Evolutionary conservation across 1,284 basidiomycete species (phyloP), one percentile per base, ranked within the genome.

Genomic region (Rhodotorula sp.): DNA sequence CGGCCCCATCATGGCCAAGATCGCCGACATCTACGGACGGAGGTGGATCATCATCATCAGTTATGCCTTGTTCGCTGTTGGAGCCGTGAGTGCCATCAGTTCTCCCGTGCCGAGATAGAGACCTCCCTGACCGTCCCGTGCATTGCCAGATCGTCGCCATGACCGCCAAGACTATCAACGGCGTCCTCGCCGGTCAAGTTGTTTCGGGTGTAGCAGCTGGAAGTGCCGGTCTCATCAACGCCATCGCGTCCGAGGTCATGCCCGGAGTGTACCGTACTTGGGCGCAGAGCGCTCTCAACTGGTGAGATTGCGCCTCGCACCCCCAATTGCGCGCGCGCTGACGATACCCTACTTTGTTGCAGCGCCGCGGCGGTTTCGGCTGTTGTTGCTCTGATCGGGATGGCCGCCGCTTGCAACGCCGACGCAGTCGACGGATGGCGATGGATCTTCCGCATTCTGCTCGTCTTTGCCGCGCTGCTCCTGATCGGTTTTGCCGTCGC

Each of bases 361-460:
- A 60, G 67, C 17, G 37, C 55, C 17, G 53, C 54, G 15, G 44
- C 54, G 8, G 22, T 29, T 10, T 53, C 55, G 8, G 45, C 45
- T 3, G 53, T 68, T 24, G 29, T 62, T 18, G 62, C 60, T 8
- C 44, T 68, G 29, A 46, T 68, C 26, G 67, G 44, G 26, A 63
- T 64, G 37, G 62, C n/a, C 54, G 46, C 45, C n/a, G 67, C 67
- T 20, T 33, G 24, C 45, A 22, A 57, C 15, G 61, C 42, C 4
- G 62, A 68, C 24, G 46, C 67, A 12, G 29, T 68, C 60, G 59
- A 68, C 46, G 67, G 67, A 22, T 68, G 67, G 67, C 61, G 67
- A n/a, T 68, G 67, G 67, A 30, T 68, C 10, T 68, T 57, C 18
- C 37, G 54, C 22, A 59, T 42, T 6, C 29, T 53, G 15, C 56